Conservation (phyloP, 495 filamentous ascomycete species). For the Aspergillus ellipticus region DNA sequence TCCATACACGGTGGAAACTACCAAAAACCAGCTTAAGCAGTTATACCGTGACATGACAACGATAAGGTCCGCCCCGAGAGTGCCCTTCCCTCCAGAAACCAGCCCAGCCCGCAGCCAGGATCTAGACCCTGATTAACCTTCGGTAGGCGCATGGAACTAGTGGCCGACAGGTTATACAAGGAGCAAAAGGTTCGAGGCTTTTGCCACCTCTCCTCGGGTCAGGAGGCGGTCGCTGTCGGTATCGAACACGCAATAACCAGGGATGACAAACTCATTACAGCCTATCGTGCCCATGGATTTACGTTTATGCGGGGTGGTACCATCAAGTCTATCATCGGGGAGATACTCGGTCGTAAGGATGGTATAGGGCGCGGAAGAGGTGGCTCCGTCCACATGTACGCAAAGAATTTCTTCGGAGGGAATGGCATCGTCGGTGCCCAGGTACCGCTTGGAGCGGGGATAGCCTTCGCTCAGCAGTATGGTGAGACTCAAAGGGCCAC, state of each 20-base stretch:
- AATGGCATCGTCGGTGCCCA: slow-evolving; percentile 95
- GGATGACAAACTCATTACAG: slow-evolving; percentile 84
- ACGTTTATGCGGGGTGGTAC: slow-evolving; percentile 86
- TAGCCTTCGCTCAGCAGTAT: slow-evolving; percentile 91
- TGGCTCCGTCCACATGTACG: slow-evolving; percentile 97
- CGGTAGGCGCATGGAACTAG: slow-evolving; percentile 20
- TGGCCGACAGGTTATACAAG: slow-evolving; percentile 28
- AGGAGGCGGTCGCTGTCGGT: slow-evolving; percentile 90
- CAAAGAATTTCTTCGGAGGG: slow-evolving; percentile 87
- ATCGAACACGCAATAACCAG: slow-evolving; percentile 87
- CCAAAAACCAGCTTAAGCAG: slow-evolving; percentile 24
- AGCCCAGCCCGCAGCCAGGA: neutral
- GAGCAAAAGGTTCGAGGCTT: slow-evolving; percentile 33
- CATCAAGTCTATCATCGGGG: slow-evolving; percentile 83
- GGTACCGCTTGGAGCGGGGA: slow-evolving; percentile 85
- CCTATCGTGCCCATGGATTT: slow-evolving; percentile 91
- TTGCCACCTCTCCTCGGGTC: slow-evolving; percentile 38
- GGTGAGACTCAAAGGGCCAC: slow-evolving; percentile 68
- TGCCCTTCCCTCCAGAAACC: neutral
- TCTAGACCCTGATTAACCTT: neutral
- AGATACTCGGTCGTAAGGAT: slow-evolving; percentile 80
- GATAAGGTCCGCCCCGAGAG: slow-evolving; percentile 1
- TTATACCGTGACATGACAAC: slow-evolving; percentile 16
- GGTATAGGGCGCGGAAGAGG: slow-evolving; percentile 94
- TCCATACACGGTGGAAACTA: slow-evolving; percentile 23